These are phyloP conservation scores for Pythium angustatum DNA, from an alignment of 352 stramenopile species.

Conservation along the genomic window DNA sequence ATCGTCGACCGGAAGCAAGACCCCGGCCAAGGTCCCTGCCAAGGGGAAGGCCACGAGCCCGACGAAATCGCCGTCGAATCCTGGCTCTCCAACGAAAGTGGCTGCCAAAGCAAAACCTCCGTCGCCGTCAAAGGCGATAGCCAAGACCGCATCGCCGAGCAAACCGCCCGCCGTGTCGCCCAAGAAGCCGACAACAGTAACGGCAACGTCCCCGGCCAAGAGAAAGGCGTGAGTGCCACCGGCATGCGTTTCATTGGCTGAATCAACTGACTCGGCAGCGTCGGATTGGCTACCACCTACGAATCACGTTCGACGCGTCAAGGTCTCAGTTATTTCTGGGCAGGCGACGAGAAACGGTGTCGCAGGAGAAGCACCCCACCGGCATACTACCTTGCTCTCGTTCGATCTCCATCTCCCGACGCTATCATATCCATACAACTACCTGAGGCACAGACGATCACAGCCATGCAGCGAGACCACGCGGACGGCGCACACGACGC, in stretches of 20 bases:
- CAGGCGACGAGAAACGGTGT: slow-evolving; percentile 1
- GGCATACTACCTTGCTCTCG: no score
- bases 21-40: slow-evolving; percentile 19
- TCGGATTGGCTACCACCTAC: slow-evolving; percentile 2
- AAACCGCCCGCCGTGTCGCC: no score
- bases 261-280: neutral
- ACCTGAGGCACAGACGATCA: neutral
- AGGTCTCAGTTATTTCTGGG: slow-evolving; percentile 23
- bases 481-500: neutral
- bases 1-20: slow-evolving; percentile 4
- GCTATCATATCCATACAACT: no score
- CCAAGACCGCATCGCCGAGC: neutral
- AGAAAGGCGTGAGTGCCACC: slow-evolving; percentile 18
- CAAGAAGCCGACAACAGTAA: neutral
- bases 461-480: neutral
- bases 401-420: no score
- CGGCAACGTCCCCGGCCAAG: neutral
- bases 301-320: neutral
- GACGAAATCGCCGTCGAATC: slow-evolving; percentile 11
- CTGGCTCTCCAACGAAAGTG: slow-evolving; percentile 7
- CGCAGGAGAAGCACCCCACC: no score
- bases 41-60: slow-evolving; percentile 27
- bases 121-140: slow-evolving; percentile 1
- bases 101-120: slow-evolving; percentile 2
- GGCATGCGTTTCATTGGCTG: slow-evolving; percentile 8